phyloP scores from a whole-genome alignment of 2,329 filamentous ascomycete species.

The Spiromastix sp. region DNA sequence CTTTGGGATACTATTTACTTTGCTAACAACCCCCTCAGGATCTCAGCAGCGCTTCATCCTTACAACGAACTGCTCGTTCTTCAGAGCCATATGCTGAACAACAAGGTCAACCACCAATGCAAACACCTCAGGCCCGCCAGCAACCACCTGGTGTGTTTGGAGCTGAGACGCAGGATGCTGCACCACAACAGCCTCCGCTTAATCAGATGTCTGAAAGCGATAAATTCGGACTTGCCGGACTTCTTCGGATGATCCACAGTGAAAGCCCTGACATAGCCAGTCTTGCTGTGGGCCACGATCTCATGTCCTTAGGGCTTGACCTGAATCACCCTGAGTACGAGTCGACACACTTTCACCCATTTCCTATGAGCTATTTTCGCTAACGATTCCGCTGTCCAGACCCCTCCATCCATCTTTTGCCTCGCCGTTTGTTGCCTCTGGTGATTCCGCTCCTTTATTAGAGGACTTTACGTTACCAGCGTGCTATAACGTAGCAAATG shows the following conservation, averaged over 20 bases:
- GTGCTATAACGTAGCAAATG: constrained; percentile 57
- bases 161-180: constrained; percentile 19
- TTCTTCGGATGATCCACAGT: constrained; percentile 47
- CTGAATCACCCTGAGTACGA: constrained; percentile 51
- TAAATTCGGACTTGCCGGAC: constrained; percentile 48
- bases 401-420: constrained; percentile 55
- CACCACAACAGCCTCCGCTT: constrained; percentile 32
- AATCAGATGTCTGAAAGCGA: constrained; percentile 51
- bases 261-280: constrained; percentile 42
- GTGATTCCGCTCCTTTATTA: constrained; percentile 47
- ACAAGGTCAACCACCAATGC: constrained; percentile 13
- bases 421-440: constrained; percentile 50
- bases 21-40: no score
- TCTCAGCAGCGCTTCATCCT: constrained; percentile 18
- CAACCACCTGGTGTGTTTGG: constrained; percentile 19
- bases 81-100: constrained; percentile 25
- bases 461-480: constrained; percentile 53
- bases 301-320: constrained; percentile 54
- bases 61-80: constrained; percentile 21
- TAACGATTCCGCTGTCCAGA: constrained; percentile 20
- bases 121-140: constrained; percentile 24
- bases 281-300: constrained; percentile 53
- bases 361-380: neutral
- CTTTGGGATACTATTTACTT: no score
- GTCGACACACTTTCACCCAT: constrained; percentile 5